phyloP scores from a whole-genome alignment of 2,329 filamentous ascomycete genomes.

The Fusarium sp. region DNA sequence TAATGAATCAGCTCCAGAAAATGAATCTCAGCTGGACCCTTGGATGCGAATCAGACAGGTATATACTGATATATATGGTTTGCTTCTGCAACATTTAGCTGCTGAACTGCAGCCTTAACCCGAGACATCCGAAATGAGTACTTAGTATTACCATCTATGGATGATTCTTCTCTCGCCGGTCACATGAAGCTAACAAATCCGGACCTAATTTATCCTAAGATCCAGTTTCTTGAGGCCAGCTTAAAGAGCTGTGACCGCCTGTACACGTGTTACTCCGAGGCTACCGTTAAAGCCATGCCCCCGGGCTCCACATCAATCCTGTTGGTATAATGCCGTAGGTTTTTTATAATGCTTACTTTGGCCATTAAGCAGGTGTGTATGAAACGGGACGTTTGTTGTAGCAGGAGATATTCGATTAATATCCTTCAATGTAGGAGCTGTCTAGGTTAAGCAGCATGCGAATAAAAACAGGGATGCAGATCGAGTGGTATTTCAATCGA shows the following conservation, averaged over 20 bases:
- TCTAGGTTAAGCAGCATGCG: neutral
- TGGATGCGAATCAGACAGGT: neutral
- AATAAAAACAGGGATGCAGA: neutral
- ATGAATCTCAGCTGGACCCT: constrained; percentile 4
- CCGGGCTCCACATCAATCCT: neutral
- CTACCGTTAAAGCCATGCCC: constrained; percentile 19
- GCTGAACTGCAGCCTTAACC: neutral
- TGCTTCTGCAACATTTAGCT: neutral
- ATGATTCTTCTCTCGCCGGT: neutral
- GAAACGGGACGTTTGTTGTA: neutral
- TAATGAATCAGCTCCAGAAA: constrained; percentile 6
- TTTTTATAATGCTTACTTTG: too few species aligned
- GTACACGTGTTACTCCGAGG: constrained; percentile 34
- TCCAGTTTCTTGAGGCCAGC: constrained; percentile 24
- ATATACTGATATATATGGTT: neutral
- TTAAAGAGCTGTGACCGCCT: neutral
- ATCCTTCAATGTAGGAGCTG: neutral
- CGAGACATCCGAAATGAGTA: constrained; percentile 30
- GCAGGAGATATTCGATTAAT: neutral
- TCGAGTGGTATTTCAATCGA: neutral
- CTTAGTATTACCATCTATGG: neutral
- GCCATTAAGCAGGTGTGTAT: neutral
- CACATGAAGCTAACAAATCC: constrained; percentile 11
- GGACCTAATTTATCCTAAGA: constrained; percentile 9
- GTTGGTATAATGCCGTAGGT: neutral